Base-by-base conservation (phyloP, 257 asterid species). In the Nicotiana tomentosiformis region DNA sequence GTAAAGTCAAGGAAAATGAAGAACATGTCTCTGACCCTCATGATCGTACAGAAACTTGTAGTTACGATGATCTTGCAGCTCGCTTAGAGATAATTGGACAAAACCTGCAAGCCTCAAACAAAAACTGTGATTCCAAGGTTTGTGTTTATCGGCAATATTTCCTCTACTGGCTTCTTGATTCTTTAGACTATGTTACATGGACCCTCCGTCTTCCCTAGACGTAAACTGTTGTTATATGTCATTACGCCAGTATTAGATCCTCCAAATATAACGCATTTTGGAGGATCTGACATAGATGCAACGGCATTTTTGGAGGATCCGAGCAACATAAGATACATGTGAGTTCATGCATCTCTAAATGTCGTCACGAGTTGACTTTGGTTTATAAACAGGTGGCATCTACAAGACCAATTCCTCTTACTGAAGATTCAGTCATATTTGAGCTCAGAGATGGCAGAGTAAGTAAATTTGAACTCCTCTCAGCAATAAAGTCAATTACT, bases 401-500 rank as follows among this genome's bases (percentile, higher is more conserved):
- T 5, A 92, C 93, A 20, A 84, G 97, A 18, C 97, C 99, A 53
- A 91, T 92, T 67, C 90, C 94, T 66, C 93, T 91, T 82, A 77
- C 91, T 10, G 94, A 89, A 79, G 90, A 93, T 85, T 84, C 97
- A 1, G 85, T 91, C 84, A 87, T 95, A 87, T 95, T 95, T 66
- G 95, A 95, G 91, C 87, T 95, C 82, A 88, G 86, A 82, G 99
- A 95, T 84, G 97, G 98, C 64, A 84, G 98, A 82, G 99, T 95
- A 90, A 92, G 98, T 85, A 33, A 83, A 26, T 62, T 58, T 35
- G 55, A 66, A 43, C 82, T 65, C 60, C 20, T 33, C 62, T 66
- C 5, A 37, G 4, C 7, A 62, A 5, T 66, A 66, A 66, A 32
- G 46, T 7, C 46, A 29, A 30, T 30, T 4, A 65, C 20, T 65